Evolutionary conservation across 2,329 filamentous ascomycete species (phyloP), one percentile per base, ranked within the genome.

Genomic region (Xylariaceae sp.): DNA sequence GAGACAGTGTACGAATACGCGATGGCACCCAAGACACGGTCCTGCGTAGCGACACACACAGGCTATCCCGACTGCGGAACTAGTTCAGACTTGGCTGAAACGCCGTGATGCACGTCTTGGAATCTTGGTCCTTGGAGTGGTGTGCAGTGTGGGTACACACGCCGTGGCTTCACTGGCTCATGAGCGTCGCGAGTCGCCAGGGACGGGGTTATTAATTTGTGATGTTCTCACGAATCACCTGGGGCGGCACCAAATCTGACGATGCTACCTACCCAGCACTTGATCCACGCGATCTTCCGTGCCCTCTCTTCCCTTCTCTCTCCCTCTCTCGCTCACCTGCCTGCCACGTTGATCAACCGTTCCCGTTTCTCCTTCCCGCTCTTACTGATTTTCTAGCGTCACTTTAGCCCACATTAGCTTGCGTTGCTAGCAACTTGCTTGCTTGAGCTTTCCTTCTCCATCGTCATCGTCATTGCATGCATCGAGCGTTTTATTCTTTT

Each of bases 341-440:
- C 37, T 56, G 47, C 58, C 60, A 60, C 57, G 54, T 57, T 60
- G 44, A 52, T 55, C 49, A 55, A 44, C 49, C 55, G 6, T 13
- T 34, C 9, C 17, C 6, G 55, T 37, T 45, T 37, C 42, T 9
- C 51, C 37, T 37, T 51, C 34, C 44, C 30, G 30, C n/a, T 50
- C 34, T 57, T 50, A 51, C 58, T 57, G 51, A 55, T 42, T 42
- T 42, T 42, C 37, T 11, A 23, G 10, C 48, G 48, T 11, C 18
- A n/a, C 23, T 52, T 35, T 34, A 13, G 34, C 11, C 50, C 4
- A n/a, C 15, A 35, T n/a, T 52, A 15, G n/a, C 23, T 17, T 37
- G 13, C 8, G 11, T 34, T 7, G n/a, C 23, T 17, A 15, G 13
- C 8, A 7, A n/a, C 49, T n/a, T n/a, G n/a, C n/a, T n/a, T n/a